Base-by-base conservation (phyloP, 768 basidiomycete species). In the Rhizopogon rudus region DNA sequence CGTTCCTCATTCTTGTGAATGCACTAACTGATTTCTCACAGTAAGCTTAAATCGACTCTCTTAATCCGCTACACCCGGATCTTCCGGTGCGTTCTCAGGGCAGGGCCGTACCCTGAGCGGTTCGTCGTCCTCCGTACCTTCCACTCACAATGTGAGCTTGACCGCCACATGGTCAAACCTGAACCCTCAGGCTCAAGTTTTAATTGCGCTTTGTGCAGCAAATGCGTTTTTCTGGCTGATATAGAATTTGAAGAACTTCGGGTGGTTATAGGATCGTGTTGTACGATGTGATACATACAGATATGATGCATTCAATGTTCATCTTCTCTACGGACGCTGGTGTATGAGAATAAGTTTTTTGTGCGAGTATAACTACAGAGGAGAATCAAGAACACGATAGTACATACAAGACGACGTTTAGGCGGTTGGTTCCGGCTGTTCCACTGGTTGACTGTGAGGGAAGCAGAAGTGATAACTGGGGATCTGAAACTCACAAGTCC, bases 161-260 rank as follows among this genome's bases (percentile, higher is more conserved):
- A 60, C 67, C 3, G 75, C 67, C 7, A 67, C 61, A 9, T 71
- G 83, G 53, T 68, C 71, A 13, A 79, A 80, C 52, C 68, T 91
- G 54, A 81, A 86, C 61, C 82, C 88, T 5, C 87, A 91, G 63
- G 66, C 84, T 52, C 86, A 84, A 66, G 70, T 88, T 29, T 68
- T 92, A 29, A 60, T 89, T 4, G 82, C 74, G 20, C 72, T 93
- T 16, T 55, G 86, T 9, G 85, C 74, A 6, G 79, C 77, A n/a
- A 93, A 91, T 66, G 58, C 79, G 5, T 64, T 88, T 41, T 76
- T 82, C 60, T 80, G 76, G 79, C 71, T 71, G 51, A 61, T 71
- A 60, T 70, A 70, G 51, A 22, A 37, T 57, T 33, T 33, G 31
- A 48, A 14, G 46, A 20, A 13, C 13, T 31, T 10, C 8, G 10